Percentiles rank a stretch among this genome's conserved stretches.
Conservation (phyloP, 2,329 filamentous ascomycete genomes). For the Neoscytalidium dimidiatum region DNA sequence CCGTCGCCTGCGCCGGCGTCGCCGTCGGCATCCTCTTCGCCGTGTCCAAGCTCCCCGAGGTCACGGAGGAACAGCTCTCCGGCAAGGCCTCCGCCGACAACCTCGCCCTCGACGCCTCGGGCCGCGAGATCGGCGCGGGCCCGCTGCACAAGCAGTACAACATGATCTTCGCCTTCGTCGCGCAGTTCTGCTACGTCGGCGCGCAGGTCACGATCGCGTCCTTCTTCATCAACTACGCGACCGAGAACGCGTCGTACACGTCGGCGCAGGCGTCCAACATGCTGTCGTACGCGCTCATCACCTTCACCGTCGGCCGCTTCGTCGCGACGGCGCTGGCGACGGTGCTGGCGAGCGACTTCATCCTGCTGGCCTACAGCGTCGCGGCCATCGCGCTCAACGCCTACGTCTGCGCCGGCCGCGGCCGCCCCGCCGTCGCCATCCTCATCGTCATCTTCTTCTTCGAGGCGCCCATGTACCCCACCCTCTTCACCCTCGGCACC, state of each 20-base stretch:
- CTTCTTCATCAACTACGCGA: slow-evolving; percentile 45
- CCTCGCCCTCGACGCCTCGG: slow-evolving; percentile 30
- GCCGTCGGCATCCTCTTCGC: slow-evolving; percentile 38
- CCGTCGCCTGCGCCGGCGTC: slow-evolving; percentile 38
- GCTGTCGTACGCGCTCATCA: slow-evolving; percentile 41
- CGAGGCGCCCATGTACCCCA: slow-evolving; percentile 39
- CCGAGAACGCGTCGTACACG: slow-evolving; percentile 33
- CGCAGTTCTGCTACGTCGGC: slow-evolving; percentile 41
- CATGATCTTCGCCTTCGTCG: slow-evolving; percentile 41
- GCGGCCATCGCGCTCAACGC: slow-evolving; percentile 30
- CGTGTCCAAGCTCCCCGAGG: slow-evolving; percentile 41
- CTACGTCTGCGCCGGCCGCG: slow-evolving; percentile 34
- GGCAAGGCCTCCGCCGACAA: slow-evolving; percentile 28
- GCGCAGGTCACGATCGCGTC: slow-evolving; percentile 39
- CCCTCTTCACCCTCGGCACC: slow-evolving; percentile 43
- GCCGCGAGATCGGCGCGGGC: slow-evolving; percentile 33
- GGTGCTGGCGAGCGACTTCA: slow-evolving; percentile 40
- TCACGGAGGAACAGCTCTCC: slow-evolving; percentile 32
- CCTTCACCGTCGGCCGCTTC: slow-evolving; percentile 43
- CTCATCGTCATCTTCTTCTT: slow-evolving; percentile 42
- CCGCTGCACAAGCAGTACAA: slow-evolving; percentile 43
- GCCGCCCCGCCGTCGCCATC: slow-evolving; percentile 33
- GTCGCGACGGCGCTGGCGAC: slow-evolving; percentile 25
- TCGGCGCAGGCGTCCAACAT: slow-evolving; percentile 35
- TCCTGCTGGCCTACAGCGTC: slow-evolving; percentile 34